phyloP scores from a whole-genome alignment of 2,329 filamentous ascomycete species.

The Phyllosticta citrichinensis region DNA sequence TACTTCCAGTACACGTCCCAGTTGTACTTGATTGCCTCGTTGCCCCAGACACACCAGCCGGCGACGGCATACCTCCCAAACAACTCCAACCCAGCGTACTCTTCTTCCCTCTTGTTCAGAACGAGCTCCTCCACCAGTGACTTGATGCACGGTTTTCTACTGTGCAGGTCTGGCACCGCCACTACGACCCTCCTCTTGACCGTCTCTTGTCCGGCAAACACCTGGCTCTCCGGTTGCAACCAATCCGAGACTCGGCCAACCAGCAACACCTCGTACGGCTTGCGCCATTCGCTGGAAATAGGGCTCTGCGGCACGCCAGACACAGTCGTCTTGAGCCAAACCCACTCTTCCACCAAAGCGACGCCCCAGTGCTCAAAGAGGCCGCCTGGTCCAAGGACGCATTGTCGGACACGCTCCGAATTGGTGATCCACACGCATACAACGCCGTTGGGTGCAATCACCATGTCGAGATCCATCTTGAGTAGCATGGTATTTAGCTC shows the following conservation, averaged over 20 bases:
- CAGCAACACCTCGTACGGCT: slow-evolving; percentile 59
- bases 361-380: slow-evolving; percentile 60
- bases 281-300: slow-evolving; percentile 54
- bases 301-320: slow-evolving; percentile 54
- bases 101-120: slow-evolving; percentile 21
- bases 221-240: slow-evolving; percentile 12
- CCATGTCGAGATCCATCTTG: slow-evolving; percentile 37
- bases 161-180: slow-evolving; percentile 66
- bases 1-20: slow-evolving; percentile 41
- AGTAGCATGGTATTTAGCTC: slow-evolving; percentile 36
- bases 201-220: neutral
- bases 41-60: slow-evolving; percentile 72
- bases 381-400: slow-evolving; percentile 45
- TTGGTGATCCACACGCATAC: slow-evolving; percentile 74
- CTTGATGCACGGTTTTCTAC: slow-evolving; percentile 65
- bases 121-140: slow-evolving; percentile 48
- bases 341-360: slow-evolving; percentile 58
- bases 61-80: slow-evolving; percentile 66
- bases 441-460: slow-evolving; percentile 31
- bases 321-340: slow-evolving; percentile 65
- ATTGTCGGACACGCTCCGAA: slow-evolving; percentile 46
- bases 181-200: slow-evolving; percentile 50
- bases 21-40: slow-evolving; percentile 64
- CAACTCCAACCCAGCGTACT: slow-evolving; percentile 57
- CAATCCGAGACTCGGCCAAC: neutral